Evolutionary conservation across 2,329 filamentous ascomycete species (phyloP).

Genomic region (Drechslerella dactyloides): DNA sequence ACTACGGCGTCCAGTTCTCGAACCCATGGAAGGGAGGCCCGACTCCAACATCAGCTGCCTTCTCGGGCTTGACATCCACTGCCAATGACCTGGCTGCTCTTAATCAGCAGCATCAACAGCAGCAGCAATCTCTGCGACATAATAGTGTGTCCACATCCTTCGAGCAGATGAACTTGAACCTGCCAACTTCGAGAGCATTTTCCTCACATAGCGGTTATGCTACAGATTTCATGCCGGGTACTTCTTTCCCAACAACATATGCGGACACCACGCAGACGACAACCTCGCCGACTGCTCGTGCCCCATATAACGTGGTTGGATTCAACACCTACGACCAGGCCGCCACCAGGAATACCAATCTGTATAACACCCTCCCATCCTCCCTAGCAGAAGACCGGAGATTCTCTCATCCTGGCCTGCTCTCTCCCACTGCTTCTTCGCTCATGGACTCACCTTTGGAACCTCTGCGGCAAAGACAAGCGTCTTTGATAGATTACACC

Average conservation of each 20-base stretch:
- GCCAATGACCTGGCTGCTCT: conserved; percentile 27
- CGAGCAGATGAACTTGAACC: conserved; percentile 36
- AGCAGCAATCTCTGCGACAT: conserved; percentile 26
- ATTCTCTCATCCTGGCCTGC: conserved; percentile 83
- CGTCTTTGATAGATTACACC: conserved; percentile 69
- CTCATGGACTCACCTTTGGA: conserved; percentile 57
- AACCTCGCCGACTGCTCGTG: conserved; percentile 31
- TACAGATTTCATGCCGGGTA: conserved; percentile 42
- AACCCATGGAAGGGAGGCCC: conserved; percentile 43
- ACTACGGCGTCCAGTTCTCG: conserved; percentile 42
- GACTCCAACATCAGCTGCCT: conserved; percentile 28
- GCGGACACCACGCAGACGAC: conserved; percentile 30
- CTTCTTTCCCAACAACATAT: conserved; percentile 29
- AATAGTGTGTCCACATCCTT: conserved; percentile 51
- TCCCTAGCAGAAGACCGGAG: conserved; percentile 65
- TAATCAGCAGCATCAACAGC: not conserved
- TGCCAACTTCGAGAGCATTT: conserved; percentile 40
- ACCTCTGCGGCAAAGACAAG: conserved; percentile 62
- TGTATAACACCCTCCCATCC: conserved; percentile 50
- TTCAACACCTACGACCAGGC: conserved; percentile 44
- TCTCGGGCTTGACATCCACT: conserved; percentile 29
- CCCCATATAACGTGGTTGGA: conserved; percentile 23
- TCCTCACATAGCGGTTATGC: conserved; percentile 42
- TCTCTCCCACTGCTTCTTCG: conserved; percentile 60
- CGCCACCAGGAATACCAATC: conserved; percentile 34